phyloP scores from a whole-genome alignment of 2,329 filamentous ascomycete species.

The Monilinia fructigena region DNA sequence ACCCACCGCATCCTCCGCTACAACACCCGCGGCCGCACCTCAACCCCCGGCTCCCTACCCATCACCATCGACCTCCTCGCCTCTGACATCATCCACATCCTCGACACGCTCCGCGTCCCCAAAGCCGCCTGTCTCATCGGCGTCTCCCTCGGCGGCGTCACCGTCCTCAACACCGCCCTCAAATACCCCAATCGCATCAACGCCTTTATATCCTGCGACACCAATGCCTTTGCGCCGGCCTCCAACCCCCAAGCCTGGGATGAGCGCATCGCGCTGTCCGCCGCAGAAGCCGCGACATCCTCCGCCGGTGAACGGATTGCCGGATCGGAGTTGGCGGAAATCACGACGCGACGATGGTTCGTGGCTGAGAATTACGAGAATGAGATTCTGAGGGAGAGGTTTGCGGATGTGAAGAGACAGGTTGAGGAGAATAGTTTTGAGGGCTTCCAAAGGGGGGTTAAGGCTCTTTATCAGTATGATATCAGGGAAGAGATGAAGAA shows the following conservation, averaged over 20 bases:
- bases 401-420: slow-evolving; percentile 63
- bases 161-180: slow-evolving; percentile 70
- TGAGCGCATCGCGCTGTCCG: slow-evolving; percentile 68
- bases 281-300: slow-evolving; percentile 48
- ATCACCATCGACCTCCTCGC: slow-evolving; percentile 56
- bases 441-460: slow-evolving; percentile 66
- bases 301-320: slow-evolving; percentile 53
- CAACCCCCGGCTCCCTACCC: slow-evolving; percentile 27
- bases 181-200: slow-evolving; percentile 58
- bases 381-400: slow-evolving; percentile 48
- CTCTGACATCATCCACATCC: slow-evolving; percentile 63
- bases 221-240: slow-evolving; percentile 68
- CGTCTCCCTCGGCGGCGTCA: slow-evolving; percentile 79
- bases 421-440: slow-evolving; percentile 67
- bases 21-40: slow-evolving; percentile 61
- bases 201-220: slow-evolving; percentile 73
- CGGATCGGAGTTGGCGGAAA: slow-evolving; percentile 60
- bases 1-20: slow-evolving; percentile 74
- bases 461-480: slow-evolving; percentile 71
- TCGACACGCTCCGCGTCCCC: slow-evolving; percentile 67
- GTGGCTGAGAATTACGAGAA: slow-evolving; percentile 55
- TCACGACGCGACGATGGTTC: slow-evolving; percentile 78
- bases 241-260: slow-evolving; percentile 79
- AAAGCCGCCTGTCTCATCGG: slow-evolving; percentile 68
- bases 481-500: slow-evolving; percentile 55